These are phyloP conservation scores for Zygosaccharomyces sapae DNA, from an alignment of 1,139 yeast species.

Conservation along the genomic window DNA sequence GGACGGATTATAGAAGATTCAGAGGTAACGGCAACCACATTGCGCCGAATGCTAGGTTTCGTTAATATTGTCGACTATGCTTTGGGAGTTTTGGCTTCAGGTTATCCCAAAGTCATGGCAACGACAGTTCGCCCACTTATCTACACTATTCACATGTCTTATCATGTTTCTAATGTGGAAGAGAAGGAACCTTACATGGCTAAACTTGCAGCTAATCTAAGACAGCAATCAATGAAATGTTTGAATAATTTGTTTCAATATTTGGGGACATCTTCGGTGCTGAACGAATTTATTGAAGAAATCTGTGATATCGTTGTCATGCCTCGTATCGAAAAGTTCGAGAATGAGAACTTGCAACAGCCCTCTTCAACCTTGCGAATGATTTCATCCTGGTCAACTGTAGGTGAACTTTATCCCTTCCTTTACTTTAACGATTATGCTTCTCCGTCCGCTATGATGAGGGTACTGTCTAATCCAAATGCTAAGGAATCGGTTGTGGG, in stretches of 20 bases:
- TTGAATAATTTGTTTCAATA: slow-evolving; percentile 47
- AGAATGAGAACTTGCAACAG: slow-evolving; percentile 73
- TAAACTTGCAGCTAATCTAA: slow-evolving; percentile 50
- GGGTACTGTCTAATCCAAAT: slow-evolving; percentile 48
- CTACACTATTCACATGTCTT: slow-evolving; percentile 55
- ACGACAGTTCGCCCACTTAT: slow-evolving; percentile 58
- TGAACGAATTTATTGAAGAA: slow-evolving; percentile 52
- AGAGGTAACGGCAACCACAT: slow-evolving; percentile 24
- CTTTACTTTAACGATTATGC: slow-evolving; percentile 54
- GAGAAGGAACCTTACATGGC: slow-evolving; percentile 31
- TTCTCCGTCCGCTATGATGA: slow-evolving; percentile 54
- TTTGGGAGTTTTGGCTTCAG: slow-evolving; percentile 58
- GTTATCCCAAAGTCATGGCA: slow-evolving; percentile 48
- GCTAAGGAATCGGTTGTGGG: slow-evolving; percentile 67
- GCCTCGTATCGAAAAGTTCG: slow-evolving; percentile 66
- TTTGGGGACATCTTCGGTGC: slow-evolving; percentile 47
- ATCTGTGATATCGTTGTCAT: slow-evolving; percentile 54
- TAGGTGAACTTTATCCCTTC: slow-evolving; percentile 47
- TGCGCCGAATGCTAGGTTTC: slow-evolving; percentile 67
- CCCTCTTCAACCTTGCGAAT: slow-evolving; percentile 72
- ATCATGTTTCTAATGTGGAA: slow-evolving; percentile 40
- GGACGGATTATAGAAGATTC: slow-evolving; percentile 28
- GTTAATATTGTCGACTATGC: slow-evolving; percentile 64
- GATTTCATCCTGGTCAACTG: slow-evolving; percentile 59
- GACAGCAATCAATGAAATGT: slow-evolving; percentile 60